These are phyloP conservation scores for Neopestalotiopsis sp. DNA, from an alignment of 2,329 filamentous ascomycete genomes.

Conservation along the genomic window DNA sequence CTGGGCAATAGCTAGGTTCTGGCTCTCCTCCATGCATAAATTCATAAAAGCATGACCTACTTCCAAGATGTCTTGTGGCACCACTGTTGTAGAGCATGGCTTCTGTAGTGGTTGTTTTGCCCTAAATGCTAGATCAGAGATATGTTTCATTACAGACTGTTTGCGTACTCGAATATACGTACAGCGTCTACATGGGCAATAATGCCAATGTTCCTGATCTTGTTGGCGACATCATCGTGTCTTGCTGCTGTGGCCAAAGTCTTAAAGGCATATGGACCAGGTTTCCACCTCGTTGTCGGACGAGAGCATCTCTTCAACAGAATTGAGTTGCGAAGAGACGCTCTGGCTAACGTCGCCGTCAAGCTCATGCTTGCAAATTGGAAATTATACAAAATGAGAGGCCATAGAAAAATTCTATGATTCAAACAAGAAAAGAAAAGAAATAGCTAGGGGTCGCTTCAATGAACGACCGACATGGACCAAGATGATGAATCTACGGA, in stretches of 20 bases:
- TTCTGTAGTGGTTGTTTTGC: conserved; percentile 98
- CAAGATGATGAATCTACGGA: neutral
- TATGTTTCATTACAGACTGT: neutral
- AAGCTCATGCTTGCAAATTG: conserved; percentile 31
- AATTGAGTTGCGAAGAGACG: conserved; percentile 29
- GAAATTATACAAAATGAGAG: neutral
- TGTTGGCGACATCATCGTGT: conserved; percentile 50
- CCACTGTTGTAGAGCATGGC: conserved; percentile 98
- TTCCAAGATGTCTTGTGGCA: conserved; percentile 82
- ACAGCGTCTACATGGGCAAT: conserved; percentile 97
- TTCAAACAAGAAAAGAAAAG: neutral
- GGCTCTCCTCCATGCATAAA: neutral
- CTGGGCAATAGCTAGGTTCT: neutral
- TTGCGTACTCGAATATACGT: conserved; percentile 30
- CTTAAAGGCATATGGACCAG: conserved; percentile 21
- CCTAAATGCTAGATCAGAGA: conserved; percentile 47
- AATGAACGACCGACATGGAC: neutral
- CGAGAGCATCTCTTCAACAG: conserved; percentile 23
- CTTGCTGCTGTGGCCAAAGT: conserved; percentile 23
- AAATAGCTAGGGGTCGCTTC: neutral
- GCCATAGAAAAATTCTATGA: neutral
- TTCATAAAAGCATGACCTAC: conserved; percentile 40
- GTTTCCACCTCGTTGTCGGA: conserved; percentile 22
- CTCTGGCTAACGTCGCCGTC: conserved; percentile 28
- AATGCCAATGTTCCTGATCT: conserved; percentile 94